Conservation (phyloP, 192 early-diverging fungal genomes). For the Globomyces pollinis-pini region DNA sequence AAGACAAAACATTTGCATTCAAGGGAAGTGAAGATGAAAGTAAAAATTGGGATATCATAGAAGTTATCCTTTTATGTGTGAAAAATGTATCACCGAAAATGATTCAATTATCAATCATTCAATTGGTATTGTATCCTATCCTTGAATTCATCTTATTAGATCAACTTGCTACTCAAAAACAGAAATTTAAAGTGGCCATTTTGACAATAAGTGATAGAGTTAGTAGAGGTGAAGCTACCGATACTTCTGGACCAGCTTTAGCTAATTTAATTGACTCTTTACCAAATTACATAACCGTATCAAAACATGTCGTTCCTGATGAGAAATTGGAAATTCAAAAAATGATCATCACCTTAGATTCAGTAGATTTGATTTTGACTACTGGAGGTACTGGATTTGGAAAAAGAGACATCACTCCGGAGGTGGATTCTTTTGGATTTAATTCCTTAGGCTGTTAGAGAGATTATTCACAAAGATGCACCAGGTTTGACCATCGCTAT, state of each 20-base stretch:
- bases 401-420: conserved; percentile 77
- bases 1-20: too few species aligned
- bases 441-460: conserved; percentile 42
- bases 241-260: not conserved
- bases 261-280: not conserved
- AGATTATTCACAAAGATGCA: conserved; percentile 60
- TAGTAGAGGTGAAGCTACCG: not conserved
- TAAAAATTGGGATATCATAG: too few species aligned
- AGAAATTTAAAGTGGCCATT: not conserved
- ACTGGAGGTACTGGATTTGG: conserved; percentile 93
- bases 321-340: not conserved
- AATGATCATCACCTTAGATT: not conserved
- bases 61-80: too few species aligned
- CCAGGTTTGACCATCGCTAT: conserved; percentile 75
- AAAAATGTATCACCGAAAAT: too few species aligned
- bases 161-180: too few species aligned
- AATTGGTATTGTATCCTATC: too few species aligned
- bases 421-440: too few species aligned
- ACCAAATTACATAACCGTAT: not conserved
- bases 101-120: too few species aligned
- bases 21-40: too few species aligned
- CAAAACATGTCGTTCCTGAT: conserved; percentile 7
- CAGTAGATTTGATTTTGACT: conserved; percentile 60
- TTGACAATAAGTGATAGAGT: conserved; percentile 4
- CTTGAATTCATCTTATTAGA: too few species aligned